These are phyloP conservation scores for Penicillium sp. DNA, from an alignment of 2,329 filamentous ascomycete species.

Conservation along the genomic window DNA sequence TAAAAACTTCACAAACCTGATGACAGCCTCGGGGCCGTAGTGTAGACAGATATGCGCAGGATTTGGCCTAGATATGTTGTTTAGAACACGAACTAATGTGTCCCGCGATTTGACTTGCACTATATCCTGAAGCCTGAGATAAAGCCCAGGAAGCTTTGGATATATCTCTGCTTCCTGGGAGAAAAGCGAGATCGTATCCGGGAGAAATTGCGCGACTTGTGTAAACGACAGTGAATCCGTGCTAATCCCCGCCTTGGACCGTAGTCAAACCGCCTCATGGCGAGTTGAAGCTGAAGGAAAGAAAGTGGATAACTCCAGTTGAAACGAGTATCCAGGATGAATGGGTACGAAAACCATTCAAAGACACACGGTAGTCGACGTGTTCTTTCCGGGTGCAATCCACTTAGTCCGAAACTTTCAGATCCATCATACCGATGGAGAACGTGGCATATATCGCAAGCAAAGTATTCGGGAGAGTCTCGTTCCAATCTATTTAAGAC, in stretches of 20 bases:
- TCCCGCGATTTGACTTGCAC: background rate
- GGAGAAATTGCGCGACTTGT: slow-evolving; percentile 38
- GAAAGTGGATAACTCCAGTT: background rate
- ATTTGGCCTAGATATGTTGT: background rate
- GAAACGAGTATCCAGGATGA: background rate
- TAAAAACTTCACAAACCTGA: background rate
- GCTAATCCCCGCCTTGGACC: slow-evolving; percentile 9
- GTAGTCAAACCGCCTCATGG: slow-evolving; percentile 9
- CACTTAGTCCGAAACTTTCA: background rate
- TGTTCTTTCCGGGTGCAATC: background rate
- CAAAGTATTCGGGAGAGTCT: slow-evolving; percentile 17
- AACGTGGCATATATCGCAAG: slow-evolving; percentile 14
- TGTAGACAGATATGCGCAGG: background rate
- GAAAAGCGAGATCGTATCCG: slow-evolving; percentile 6
- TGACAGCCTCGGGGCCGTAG: background rate
- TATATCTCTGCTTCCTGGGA: slow-evolving; percentile 13
- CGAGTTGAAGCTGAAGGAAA: slow-evolving; percentile 16
- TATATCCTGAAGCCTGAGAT: slow-evolving; percentile 16
- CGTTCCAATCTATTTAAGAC: slow-evolving; percentile 14
- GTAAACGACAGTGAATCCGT: slow-evolving; percentile 13
- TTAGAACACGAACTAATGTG: background rate
- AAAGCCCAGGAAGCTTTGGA: slow-evolving; percentile 9
- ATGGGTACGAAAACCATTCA: background rate
- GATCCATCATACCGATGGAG: slow-evolving; percentile 11
- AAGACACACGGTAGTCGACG: background rate